Evolutionary conservation across 1,284 basidiomycete species (phyloP).

Genomic region (Chalciporus sp.): DNA sequence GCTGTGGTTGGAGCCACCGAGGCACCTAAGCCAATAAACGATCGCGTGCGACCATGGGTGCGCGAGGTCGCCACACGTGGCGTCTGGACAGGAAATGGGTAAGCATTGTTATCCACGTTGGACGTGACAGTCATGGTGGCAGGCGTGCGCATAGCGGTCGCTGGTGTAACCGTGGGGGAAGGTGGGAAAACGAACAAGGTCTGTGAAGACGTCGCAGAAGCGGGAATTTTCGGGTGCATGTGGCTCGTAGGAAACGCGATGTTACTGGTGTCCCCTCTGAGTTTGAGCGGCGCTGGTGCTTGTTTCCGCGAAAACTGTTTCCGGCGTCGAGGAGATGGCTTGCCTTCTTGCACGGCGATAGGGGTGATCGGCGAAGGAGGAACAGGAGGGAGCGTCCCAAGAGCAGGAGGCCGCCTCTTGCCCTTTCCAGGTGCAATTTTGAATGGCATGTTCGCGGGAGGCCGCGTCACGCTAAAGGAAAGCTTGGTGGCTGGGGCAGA

Average conservation of each 20-base stretch:
- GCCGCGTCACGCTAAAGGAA: conserved; percentile 49
- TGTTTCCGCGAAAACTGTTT: conserved; percentile 50
- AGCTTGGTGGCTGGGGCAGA: conserved; percentile 47
- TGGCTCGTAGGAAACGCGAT: conserved; percentile 29
- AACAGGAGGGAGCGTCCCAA: conserved; percentile 66
- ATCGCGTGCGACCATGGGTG: conserved; percentile 64
- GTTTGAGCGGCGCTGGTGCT: conserved; percentile 54
- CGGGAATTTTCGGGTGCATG: conserved; percentile 13
- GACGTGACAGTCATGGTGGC: conserved; percentile 76
- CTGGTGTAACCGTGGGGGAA: conserved; percentile 58
- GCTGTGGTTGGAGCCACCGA: conserved; percentile 79
- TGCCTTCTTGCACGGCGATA: conserved; percentile 39
- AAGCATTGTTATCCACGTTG: conserved; percentile 44
- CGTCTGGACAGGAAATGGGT: conserved; percentile 61
- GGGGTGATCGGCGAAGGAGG: conserved; percentile 65
- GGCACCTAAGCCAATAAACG: conserved; percentile 68
- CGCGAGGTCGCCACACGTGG: conserved; percentile 73
- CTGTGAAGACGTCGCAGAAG: conserved; percentile 55
- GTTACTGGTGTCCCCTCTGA: conserved; percentile 35
- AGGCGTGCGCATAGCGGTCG: conserved; percentile 54
- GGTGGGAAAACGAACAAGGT: conserved; percentile 85
- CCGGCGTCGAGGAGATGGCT: conserved; percentile 28
- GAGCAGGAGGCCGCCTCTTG: conserved; percentile 60
- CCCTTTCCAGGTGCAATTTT: conserved; percentile 51
- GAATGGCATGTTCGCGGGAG: conserved; percentile 50